Conservation (phyloP, 1,284 basidiomycete genomes). For the Cutaneotrichosporon spelunceum region DNA sequence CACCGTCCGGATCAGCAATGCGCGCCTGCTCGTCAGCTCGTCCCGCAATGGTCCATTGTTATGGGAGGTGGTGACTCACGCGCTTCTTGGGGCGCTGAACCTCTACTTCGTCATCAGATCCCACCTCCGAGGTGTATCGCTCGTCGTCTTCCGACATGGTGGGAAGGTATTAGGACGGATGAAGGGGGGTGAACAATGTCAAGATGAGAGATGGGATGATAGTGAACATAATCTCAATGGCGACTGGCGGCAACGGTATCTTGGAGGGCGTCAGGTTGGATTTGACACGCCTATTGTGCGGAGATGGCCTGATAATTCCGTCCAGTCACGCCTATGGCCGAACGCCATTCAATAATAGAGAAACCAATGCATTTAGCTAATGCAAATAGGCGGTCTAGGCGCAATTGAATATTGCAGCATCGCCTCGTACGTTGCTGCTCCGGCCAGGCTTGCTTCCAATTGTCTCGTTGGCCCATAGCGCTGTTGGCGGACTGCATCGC, state of each 20-base stretch:
- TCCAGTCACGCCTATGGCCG: background rate
- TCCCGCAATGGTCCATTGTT: background rate
- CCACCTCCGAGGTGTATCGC: slow-evolving; percentile 20
- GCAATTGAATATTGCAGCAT: no score
- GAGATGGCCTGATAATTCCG: background rate
- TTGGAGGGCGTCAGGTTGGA: background rate
- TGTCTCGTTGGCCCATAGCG: no score
- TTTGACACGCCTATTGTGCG: background rate
- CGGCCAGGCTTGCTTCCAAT: no score
- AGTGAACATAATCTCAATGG: background rate
- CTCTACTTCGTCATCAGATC: slow-evolving; percentile 24
- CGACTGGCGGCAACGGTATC: background rate
- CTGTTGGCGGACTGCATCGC: no score
- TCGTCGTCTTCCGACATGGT: slow-evolving; percentile 38
- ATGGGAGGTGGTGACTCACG: slow-evolving; percentile 28
- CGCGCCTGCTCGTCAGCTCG: slow-evolving; percentile 29
- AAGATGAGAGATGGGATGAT: background rate
- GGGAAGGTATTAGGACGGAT: background rate
- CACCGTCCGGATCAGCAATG: slow-evolving; percentile 41
- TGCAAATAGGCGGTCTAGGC: no score
- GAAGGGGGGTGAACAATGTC: background rate
- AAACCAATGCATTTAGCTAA: background rate
- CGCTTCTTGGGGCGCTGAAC: slow-evolving; percentile 34
- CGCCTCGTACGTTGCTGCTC: no score
- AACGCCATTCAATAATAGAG: background rate